Evolutionary conservation across 495 filamentous ascomycete genomes (phyloP).

Genomic region (Talaromyces adpressus): DNA sequence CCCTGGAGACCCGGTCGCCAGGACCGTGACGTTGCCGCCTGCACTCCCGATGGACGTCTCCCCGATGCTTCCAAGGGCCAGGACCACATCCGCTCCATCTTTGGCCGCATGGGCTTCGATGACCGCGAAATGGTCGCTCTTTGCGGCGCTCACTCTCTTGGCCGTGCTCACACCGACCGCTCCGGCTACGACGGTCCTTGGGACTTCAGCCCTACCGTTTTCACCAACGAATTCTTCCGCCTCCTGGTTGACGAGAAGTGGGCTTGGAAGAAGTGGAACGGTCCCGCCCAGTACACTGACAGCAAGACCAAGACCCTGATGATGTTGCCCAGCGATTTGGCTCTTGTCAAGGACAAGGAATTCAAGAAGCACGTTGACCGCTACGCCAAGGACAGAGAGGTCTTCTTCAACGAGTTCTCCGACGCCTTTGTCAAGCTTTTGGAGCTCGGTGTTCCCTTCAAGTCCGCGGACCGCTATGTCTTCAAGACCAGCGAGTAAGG

Average conservation of each 20-base stretch:
- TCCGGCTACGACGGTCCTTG: slow-evolving; percentile 88
- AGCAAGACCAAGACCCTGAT: slow-evolving; percentile 78
- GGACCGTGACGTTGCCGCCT: slow-evolving; percentile 76
- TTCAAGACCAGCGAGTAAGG: slow-evolving; percentile 64
- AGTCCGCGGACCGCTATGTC: slow-evolving; percentile 54
- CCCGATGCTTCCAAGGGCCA: slow-evolving; percentile 79
- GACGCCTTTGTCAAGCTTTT: slow-evolving; percentile 75
- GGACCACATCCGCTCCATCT: slow-evolving; percentile 83
- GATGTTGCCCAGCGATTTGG: slow-evolving; percentile 96
- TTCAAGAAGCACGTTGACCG: slow-evolving; percentile 81
- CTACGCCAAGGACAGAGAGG: slow-evolving; percentile 86
- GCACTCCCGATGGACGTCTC: slow-evolving; percentile 93
- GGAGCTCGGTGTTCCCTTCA: slow-evolving; percentile 91
- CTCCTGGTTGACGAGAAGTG: slow-evolving; percentile 89
- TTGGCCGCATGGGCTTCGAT: slow-evolving; percentile 96
- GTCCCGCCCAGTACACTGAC: slow-evolving; percentile 80
- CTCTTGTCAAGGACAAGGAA: slow-evolving; percentile 77
- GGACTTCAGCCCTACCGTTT: slow-evolving; percentile 90
- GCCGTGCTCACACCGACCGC: slow-evolving; percentile 85
- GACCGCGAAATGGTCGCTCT: slow-evolving; percentile 95
- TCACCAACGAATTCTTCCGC: slow-evolving; percentile 92
- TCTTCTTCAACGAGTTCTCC: slow-evolving; percentile 90
- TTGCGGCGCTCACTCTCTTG: slow-evolving; percentile 83
- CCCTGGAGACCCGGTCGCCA: slow-evolving; percentile 85
- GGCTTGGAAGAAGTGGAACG: slow-evolving; percentile 88